phyloP scores from a whole-genome alignment of 2,329 filamentous ascomycete species.

The Trichoderma brevicompactum region DNA sequence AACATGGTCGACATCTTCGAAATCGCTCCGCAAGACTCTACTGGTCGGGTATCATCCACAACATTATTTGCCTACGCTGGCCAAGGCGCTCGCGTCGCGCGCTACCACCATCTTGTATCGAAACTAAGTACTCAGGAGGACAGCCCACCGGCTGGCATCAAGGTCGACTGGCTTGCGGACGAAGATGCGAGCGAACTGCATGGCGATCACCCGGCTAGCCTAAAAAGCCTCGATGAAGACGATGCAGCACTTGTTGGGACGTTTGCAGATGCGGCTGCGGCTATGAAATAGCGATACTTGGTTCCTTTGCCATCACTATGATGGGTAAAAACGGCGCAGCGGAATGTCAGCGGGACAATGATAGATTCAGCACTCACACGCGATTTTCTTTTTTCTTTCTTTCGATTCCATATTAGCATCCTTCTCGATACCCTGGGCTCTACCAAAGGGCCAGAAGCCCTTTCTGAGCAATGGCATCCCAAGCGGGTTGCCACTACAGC shows the following conservation, averaged over 20 bases:
- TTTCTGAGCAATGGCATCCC: conserved; percentile 16
- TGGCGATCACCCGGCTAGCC: conserved; percentile 42
- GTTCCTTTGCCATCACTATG: not conserved
- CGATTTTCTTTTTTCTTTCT: not conserved
- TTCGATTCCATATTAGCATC: not conserved
- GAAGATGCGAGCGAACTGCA: conserved; percentile 55
- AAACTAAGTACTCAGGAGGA: conserved; percentile 57
- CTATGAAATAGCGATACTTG: conserved; percentile 45
- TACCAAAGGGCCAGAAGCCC: not conserved
- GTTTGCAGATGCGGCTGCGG: conserved; percentile 62
- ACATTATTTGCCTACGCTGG: conserved; percentile 57
- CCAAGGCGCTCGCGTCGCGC: conserved; percentile 60
- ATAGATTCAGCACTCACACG: conserved; percentile 21
- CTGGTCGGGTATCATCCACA: conserved; percentile 42
- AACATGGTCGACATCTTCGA: conserved; percentile 72
- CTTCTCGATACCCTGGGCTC: conserved; percentile 27
- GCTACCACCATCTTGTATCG: conserved; percentile 65
- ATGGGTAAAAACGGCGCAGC: conserved; percentile 4
- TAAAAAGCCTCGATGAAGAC: conserved; percentile 43
- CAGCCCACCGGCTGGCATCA: conserved; percentile 47
- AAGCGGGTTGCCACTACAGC: conserved; percentile 22
- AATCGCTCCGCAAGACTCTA: conserved; percentile 58
- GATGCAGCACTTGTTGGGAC: conserved; percentile 59
- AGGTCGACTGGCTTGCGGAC: conserved; percentile 61
- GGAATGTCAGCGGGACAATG: conserved; percentile 7